phyloP scores from a whole-genome alignment of 257 asterid genomes.

The Verbascum thapsus region DNA sequence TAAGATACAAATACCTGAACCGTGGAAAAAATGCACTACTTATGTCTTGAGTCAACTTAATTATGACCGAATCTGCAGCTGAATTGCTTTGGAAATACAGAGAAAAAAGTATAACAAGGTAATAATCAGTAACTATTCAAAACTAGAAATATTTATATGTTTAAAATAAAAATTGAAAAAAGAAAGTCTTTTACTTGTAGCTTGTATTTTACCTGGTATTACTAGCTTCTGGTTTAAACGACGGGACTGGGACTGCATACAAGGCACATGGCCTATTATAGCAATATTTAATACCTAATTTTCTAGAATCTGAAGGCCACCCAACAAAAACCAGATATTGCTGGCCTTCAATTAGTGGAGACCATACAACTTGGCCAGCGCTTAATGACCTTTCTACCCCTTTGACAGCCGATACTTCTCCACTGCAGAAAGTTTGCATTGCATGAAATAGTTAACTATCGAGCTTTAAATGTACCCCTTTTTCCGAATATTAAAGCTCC shows the following conservation, averaged over 20 bases:
- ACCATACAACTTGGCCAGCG: slow-evolving; percentile 94
- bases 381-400: slow-evolving; percentile 66
- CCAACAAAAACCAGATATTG: slow-evolving; percentile 76
- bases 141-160: no score
- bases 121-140: slow-evolving; percentile 7
- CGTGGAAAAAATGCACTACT: slow-evolving; percentile 84
- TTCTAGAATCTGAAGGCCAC: slow-evolving; percentile 86
- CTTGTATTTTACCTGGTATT: slow-evolving; percentile 39
- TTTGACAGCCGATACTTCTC: slow-evolving; percentile 62
- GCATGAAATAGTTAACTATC: slow-evolving; percentile 15
- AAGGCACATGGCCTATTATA: slow-evolving; percentile 84
- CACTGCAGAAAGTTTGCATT: slow-evolving; percentile 56
- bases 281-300: slow-evolving; percentile 83
- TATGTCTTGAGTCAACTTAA: slow-evolving; percentile 61
- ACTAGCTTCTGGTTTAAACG: slow-evolving; percentile 45
- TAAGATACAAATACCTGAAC: slow-evolving; percentile 61
- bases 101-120: slow-evolving; percentile 28
- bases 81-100: slow-evolving; percentile 38
- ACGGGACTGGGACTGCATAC: slow-evolving; percentile 73
- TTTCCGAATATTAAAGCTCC: no score
- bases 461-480: background rate
- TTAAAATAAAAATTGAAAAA: background rate
- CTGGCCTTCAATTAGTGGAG: slow-evolving; percentile 55
- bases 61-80: slow-evolving; percentile 44
- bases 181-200: slow-evolving; percentile 22